These are phyloP conservation scores for Hemileccinum rubropunctum DNA, from an alignment of 768 basidiomycete species.

Conservation along the genomic window DNA sequence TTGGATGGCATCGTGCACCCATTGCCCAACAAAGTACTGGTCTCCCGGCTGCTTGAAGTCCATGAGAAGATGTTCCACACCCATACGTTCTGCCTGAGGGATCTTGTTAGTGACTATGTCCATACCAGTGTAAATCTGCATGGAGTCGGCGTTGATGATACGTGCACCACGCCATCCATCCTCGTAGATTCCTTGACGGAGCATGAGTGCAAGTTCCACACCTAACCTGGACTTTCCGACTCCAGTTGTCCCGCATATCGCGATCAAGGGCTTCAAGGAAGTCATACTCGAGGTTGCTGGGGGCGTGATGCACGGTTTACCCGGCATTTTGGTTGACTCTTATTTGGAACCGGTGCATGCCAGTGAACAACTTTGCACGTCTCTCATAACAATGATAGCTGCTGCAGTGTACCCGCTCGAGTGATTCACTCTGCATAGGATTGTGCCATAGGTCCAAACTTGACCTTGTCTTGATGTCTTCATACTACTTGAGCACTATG, in stretches of 20 bases:
- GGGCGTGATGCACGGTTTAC: background rate
- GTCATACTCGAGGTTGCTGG: constrained; percentile 17
- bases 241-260: constrained; percentile 91
- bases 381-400: too few relatives aligned
- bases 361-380: too few relatives aligned
- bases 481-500: too few relatives aligned
- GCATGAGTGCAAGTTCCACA: constrained; percentile 75
- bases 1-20: constrained; percentile 78
- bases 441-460: too few relatives aligned
- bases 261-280: constrained; percentile 63
- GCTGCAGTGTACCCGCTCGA: too few relatives aligned
- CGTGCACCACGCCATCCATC: constrained; percentile 55
- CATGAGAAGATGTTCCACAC: constrained; percentile 88
- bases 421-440: too few relatives aligned
- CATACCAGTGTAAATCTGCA: constrained; percentile 94
- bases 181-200: constrained; percentile 34
- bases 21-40: constrained; percentile 84
- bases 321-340: background rate
- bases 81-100: constrained; percentile 67
- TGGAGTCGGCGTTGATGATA: constrained; percentile 94
- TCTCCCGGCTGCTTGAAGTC: constrained; percentile 83
- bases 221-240: constrained; percentile 95
- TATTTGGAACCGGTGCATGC: background rate
- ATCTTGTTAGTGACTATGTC: constrained; percentile 96
- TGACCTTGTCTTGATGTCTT: too few relatives aligned